Base-by-base conservation (phyloP, 2,329 filamentous ascomycete genomes). In the Boeremia lycopersici region DNA sequence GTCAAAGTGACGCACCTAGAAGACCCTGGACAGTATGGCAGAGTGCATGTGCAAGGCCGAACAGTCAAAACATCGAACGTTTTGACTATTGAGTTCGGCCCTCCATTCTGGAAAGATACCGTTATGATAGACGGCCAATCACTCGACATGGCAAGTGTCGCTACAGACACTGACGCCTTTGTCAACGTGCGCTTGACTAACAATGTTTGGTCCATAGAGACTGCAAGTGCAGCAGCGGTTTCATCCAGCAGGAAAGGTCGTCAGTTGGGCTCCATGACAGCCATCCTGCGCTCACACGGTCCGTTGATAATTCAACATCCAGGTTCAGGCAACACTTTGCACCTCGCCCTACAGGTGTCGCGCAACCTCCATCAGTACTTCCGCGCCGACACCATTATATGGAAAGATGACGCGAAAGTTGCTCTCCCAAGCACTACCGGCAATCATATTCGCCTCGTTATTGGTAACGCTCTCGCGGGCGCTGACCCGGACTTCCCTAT, bases 301-400 rank as follows among this genome's bases (percentile, higher is more conserved):
- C 61, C 67, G 2, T 80, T 85, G 51, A 67, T 70, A 1, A 80
- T 85, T 34, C 64, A 70, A 48, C 70, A 68, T 43, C 50, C 61
- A 48, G 73, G 63, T 17, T 51, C 63, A 12, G 35, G 61, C n/a
- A 56, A 71, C 12, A 69, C 67, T 7, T 65, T 63, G 10, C 61
- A 69, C 17, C 61, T 81, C 36, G 82, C 82, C 1, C 63, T 84
- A 4, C 83, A 86, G 59, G 76, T 84, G 35, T 82, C 83, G 25
- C 79, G 82, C 29, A 86, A 85, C 60, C 71, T 86, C 3, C 77
- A 81, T 56, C 83, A 86, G 63, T 86, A 86, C 62, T 84, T 83
- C 67, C 77, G 74, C 44, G 83, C 82, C 15, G 83, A 85, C 60
- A 74, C 79, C 2, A 60, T 72, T 7, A 77, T 84, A 43, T 46